Conservation (phyloP, 345 rosid species). For the Gossypium mustelinum region DNA sequence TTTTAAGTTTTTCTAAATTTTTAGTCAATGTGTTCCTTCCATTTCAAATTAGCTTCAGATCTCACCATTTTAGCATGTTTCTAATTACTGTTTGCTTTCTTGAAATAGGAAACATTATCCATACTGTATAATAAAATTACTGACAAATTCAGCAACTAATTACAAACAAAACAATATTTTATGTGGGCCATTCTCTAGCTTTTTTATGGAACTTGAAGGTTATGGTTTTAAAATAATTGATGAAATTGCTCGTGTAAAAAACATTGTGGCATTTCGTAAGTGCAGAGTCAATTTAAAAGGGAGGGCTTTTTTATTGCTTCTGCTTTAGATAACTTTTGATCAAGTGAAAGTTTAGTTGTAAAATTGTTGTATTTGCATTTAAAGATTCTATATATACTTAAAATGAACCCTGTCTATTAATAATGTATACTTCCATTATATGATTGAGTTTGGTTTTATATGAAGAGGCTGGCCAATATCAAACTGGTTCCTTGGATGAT, state of each 20-base stretch:
- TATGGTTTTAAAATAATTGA: not conserved
- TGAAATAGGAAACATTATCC: not conserved
- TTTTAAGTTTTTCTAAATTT: not conserved
- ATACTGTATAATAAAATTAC: not conserved
- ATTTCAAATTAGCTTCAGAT: not conserved
- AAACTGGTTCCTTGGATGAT: not conserved
- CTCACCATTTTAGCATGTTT: not conserved
- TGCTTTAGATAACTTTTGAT: not conserved
- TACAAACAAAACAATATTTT: not conserved
- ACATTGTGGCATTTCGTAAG: not conserved
- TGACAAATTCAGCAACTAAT: not conserved
- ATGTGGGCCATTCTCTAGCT: not conserved
- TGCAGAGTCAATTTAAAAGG: not conserved
- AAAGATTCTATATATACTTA: not conserved
- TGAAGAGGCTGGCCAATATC: conserved; percentile 2
- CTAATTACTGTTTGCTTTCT: not conserved
- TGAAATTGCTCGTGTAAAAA: not conserved
- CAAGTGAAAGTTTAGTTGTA: not conserved
- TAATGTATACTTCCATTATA: not conserved
- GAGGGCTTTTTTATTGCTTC: not conserved
- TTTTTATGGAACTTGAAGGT: not conserved
- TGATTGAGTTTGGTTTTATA: not conserved
- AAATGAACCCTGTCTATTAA: not conserved
- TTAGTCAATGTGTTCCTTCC: not conserved
- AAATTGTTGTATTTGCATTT: not conserved